These are phyloP conservation scores for Amauroascus niger DNA, from an alignment of 2,329 filamentous ascomycete species.

Conservation along the genomic window DNA sequence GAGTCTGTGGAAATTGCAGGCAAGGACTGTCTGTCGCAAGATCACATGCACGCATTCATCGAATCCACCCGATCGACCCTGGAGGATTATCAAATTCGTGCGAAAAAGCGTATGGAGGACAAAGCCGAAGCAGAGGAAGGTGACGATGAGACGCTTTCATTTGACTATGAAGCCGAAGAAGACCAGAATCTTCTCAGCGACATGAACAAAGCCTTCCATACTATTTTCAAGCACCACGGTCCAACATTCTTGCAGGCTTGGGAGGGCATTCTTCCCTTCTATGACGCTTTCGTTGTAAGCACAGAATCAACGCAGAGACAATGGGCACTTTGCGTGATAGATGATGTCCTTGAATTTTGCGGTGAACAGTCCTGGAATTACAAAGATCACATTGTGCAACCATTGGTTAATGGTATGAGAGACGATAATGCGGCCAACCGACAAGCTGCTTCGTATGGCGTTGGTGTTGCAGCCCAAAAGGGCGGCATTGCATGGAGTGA, in stretches of 20 bases:
- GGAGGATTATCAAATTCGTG: conserved; percentile 84
- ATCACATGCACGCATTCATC: conserved; percentile 81
- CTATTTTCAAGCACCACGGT: conserved; percentile 95
- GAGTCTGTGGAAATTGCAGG: conserved; percentile 93
- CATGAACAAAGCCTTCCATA: conserved; percentile 99
- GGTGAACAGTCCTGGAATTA: conserved; percentile 81
- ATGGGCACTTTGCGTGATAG: conserved; percentile 98
- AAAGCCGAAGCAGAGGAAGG: conserved; percentile 74
- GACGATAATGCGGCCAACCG: conserved; percentile 83
- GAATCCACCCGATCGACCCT: conserved; percentile 74
- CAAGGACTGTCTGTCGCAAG: conserved; percentile 64
- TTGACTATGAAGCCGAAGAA: conserved; percentile 85
- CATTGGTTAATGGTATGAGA: conserved; percentile 74
- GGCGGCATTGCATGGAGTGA: conserved; percentile 79
- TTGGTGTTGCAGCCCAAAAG: conserved; percentile 88
- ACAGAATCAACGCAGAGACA: conserved; percentile 82
- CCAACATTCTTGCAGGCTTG: conserved; percentile 74
- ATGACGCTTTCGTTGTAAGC: conserved; percentile 73
- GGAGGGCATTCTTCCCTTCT: conserved; percentile 76
- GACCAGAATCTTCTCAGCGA: conserved; percentile 93
- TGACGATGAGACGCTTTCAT: conserved; percentile 80
- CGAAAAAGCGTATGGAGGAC: conserved; percentile 74
- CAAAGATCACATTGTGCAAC: conserved; percentile 73
- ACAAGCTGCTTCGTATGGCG: conserved; percentile 91
- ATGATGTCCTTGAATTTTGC: conserved; percentile 96